Conservation (phyloP, 2,329 filamentous ascomycete species). For the Alternaria solani region DNA sequence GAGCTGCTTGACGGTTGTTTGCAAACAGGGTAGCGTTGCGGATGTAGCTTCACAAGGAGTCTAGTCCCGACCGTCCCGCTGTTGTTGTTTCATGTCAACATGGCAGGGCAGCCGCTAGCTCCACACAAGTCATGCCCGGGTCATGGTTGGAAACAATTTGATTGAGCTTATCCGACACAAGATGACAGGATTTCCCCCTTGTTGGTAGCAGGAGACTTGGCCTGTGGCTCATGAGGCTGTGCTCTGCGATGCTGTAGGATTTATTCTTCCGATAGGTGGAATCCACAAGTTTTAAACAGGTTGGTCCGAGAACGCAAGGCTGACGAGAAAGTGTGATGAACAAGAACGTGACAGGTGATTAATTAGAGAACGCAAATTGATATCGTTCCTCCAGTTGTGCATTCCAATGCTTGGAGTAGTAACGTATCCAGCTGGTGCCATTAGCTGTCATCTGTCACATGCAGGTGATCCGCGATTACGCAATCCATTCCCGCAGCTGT, state of each 20-base stretch:
- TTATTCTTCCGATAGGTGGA: constrained; percentile 15
- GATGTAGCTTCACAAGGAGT: neutral
- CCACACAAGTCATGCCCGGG: constrained; percentile 1
- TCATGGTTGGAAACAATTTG: constrained; percentile 7
- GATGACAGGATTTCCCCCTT: neutral
- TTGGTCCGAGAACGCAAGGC: neutral
- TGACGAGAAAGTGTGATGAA: neutral
- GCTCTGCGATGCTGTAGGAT: neutral
- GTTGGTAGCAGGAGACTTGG: neutral
- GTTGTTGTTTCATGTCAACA: constrained; percentile 11
- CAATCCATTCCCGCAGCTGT: neutral
- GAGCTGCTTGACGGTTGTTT: neutral
- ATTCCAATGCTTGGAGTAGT: neutral
- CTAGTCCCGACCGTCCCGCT: constrained; percentile 3
- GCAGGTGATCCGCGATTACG: neutral
- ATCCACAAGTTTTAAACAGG: neutral
- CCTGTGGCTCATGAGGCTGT: neutral
- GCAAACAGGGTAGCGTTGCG: neutral
- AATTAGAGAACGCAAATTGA: neutral
- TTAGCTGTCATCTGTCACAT: neutral
- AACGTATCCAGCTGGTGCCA: neutral
- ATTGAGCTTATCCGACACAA: constrained; percentile 7
- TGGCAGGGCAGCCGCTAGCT: neutral
- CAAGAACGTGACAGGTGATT: neutral
- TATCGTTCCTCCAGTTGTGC: neutral